phyloP scores from a whole-genome alignment of 441 rosid genomes.

The Kokia cookei region DNA sequence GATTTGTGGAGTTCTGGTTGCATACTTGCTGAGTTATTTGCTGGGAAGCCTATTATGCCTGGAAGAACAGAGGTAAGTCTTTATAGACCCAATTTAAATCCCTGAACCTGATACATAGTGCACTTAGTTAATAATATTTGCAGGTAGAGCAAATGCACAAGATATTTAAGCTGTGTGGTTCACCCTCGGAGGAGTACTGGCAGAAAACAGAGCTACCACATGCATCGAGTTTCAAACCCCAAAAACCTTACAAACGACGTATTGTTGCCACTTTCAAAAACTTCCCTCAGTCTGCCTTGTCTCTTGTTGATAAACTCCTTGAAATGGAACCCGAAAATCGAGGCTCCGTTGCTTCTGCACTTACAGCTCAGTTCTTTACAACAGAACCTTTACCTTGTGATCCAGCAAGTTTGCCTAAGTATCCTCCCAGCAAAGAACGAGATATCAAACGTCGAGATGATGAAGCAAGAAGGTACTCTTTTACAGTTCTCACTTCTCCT shows the following conservation, averaged over 20 bases:
- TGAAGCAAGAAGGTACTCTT: conserved; percentile 63
- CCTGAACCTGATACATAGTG: not conserved
- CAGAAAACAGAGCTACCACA: conserved; percentile 50
- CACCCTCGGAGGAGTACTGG: conserved; percentile 78
- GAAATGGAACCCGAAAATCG: conserved; percentile 66
- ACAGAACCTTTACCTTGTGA: conserved; percentile 53
- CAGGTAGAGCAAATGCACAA: conserved; percentile 97
- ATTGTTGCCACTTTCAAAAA: conserved; percentile 50
- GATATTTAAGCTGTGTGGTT: conserved; percentile 92
- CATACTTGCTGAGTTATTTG: conserved; percentile 72
- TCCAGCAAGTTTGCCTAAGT: conserved; percentile 61
- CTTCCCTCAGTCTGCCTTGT: conserved; percentile 55
- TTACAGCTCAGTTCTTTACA: conserved; percentile 67
- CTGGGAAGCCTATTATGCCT: conserved; percentile 93
- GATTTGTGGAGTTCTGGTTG: conserved; percentile 96
- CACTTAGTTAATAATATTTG: not conserved
- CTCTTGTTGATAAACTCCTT: conserved; percentile 65
- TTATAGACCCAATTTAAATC: not conserved
- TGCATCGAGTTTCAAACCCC: conserved; percentile 80
- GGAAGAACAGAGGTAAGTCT: conserved; percentile 85
- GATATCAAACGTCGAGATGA: conserved; percentile 56
- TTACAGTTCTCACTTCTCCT: not conserved
- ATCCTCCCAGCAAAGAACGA: conserved; percentile 74
- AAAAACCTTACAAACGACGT: conserved; percentile 59
- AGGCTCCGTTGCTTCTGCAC: conserved; percentile 56